phyloP scores from a whole-genome alignment of 306 rosid genomes.

The Vigna trinervia region DNA sequence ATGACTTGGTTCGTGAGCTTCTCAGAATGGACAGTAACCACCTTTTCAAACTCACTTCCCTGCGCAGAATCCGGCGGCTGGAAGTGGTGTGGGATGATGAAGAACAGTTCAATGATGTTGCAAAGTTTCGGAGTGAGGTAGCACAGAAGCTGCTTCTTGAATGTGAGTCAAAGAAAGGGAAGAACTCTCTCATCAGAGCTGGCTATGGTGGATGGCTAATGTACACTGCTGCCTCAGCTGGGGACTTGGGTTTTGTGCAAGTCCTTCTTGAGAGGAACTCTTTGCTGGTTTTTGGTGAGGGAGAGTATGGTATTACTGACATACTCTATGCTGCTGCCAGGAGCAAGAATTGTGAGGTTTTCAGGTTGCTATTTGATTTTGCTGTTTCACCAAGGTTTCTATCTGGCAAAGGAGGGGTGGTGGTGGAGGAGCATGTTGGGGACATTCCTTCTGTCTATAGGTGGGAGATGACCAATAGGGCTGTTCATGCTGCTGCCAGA shows the following conservation, averaged over 20 bases:
- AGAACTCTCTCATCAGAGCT: constrained; percentile 73
- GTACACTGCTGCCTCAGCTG: constrained; percentile 98
- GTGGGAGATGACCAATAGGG: constrained; percentile 89
- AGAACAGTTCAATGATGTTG: constrained; percentile 73
- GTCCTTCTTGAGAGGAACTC: constrained; percentile 51
- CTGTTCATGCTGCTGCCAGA: constrained; percentile 94
- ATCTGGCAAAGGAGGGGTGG: constrained; percentile 56
- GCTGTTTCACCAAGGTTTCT: constrained; percentile 80
- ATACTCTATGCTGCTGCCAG: constrained; percentile 53
- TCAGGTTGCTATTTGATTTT: constrained; percentile 57
- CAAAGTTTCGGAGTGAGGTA: constrained; percentile 74
- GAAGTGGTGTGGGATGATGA: constrained; percentile 98
- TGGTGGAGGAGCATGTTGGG: constrained; percentile 69
- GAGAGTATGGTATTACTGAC: constrained; percentile 55
- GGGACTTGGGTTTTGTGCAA: constrained; percentile 67
- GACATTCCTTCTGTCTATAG: constrained; percentile 76
- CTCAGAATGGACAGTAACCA: constrained; percentile 86
- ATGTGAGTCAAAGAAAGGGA: constrained; percentile 68
- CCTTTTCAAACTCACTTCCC: constrained; percentile 89
- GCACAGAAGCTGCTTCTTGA: constrained; percentile 73
- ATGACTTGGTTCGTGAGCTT: constrained; percentile 85
- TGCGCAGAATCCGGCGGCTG: constrained; percentile 87
- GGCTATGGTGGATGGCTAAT: constrained; percentile 98
- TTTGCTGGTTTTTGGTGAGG: constrained; percentile 52
- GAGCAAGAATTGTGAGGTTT: constrained; percentile 53